Percentiles rank a stretch among this genome's conserved stretches.
These are phyloP conservation scores for Botryotinia globosa DNA, from an alignment of 2,329 filamentous ascomycete species.

Conservation along the genomic window DNA sequence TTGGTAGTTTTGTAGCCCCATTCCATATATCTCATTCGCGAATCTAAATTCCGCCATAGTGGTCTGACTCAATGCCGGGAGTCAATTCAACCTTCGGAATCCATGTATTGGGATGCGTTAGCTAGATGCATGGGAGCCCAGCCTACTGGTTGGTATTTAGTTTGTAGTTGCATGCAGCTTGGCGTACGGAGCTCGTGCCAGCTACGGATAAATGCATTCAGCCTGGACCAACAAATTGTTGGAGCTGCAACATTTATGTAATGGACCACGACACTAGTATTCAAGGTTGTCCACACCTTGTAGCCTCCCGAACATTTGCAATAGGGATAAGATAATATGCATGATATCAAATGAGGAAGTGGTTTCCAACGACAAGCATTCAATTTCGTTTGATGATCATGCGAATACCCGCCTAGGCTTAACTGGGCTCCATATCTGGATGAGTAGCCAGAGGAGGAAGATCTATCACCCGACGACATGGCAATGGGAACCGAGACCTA, in stretches of 20 bases:
- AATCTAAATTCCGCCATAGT: constrained; percentile 19
- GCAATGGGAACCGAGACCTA: constrained; percentile 9
- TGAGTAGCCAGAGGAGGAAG: not conserved
- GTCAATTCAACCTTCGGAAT: constrained; percentile 4
- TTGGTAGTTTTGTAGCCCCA: not conserved
- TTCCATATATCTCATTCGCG: constrained; percentile 2
- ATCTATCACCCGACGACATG: constrained; percentile 5
- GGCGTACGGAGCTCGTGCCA: constrained; percentile 14
- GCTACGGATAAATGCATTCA: constrained; percentile 6
- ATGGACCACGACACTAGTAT: not conserved
- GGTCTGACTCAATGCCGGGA: constrained; percentile 16
- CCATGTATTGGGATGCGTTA: constrained; percentile 9
- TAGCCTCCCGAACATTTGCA: not conserved
- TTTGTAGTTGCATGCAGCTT: constrained; percentile 7
- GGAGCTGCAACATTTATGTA: constrained; percentile 5
- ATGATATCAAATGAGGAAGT: not conserved
- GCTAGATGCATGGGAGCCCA: constrained; percentile 9
- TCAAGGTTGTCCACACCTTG: not conserved
- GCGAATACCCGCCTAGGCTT: not conserved
- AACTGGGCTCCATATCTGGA: not conserved
- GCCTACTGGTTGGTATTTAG: constrained; percentile 7
- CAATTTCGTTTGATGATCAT: not conserved
- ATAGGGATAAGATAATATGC: not conserved
- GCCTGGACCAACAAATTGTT: constrained; percentile 15
- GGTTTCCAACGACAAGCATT: not conserved